Conservation (phyloP, 2,329 filamentous ascomycete genomes). For the Conoideocrella luteorostrata region DNA sequence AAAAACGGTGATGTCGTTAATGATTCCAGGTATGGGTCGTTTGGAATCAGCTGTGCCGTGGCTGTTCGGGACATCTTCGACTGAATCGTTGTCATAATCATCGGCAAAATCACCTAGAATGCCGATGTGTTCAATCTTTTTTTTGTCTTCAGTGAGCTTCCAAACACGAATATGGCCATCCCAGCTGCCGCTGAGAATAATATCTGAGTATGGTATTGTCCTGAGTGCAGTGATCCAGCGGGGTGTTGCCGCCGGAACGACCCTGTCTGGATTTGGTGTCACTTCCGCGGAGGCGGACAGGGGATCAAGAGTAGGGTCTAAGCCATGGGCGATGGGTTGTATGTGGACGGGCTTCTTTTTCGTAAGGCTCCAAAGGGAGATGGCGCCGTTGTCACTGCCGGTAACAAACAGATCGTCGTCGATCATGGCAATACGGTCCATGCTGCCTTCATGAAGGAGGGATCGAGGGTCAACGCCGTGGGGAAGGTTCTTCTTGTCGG, state of each 20-base stretch:
- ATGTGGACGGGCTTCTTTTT: slow-evolving; percentile 93
- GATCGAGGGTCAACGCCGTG: slow-evolving; percentile 42
- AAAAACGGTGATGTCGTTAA: slow-evolving; percentile 85
- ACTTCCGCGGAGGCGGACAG: slow-evolving; percentile 68
- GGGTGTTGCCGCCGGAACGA: slow-evolving; percentile 60
- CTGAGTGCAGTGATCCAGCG: slow-evolving; percentile 86
- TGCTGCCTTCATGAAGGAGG: slow-evolving; percentile 69
- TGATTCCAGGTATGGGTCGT: slow-evolving; percentile 58
- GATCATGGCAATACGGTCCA: slow-evolving; percentile 87
- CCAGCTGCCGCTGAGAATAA: slow-evolving; percentile 90
- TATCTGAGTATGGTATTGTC: slow-evolving; percentile 82
- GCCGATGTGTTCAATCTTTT: slow-evolving; percentile 66
- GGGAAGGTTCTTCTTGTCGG: slow-evolving; percentile 47
- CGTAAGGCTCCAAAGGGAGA: slow-evolving; percentile 80
- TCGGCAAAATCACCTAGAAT: slow-evolving; percentile 44
- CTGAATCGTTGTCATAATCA: slow-evolving; percentile 22
- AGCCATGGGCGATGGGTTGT: slow-evolving; percentile 73
- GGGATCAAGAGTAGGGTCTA: slow-evolving; percentile 64
- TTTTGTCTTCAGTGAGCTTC: slow-evolving; percentile 78
- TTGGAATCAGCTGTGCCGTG: slow-evolving; percentile 7
- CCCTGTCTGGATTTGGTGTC: slow-evolving; percentile 48
- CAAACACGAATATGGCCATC: slow-evolving; percentile 78
- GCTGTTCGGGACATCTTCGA: slow-evolving; percentile 14
- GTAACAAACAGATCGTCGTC: slow-evolving; percentile 87
- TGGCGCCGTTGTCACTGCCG: slow-evolving; percentile 81